Evolutionary conservation across 345 rosid species (phyloP).

Genomic region (Salix exigua): DNA sequence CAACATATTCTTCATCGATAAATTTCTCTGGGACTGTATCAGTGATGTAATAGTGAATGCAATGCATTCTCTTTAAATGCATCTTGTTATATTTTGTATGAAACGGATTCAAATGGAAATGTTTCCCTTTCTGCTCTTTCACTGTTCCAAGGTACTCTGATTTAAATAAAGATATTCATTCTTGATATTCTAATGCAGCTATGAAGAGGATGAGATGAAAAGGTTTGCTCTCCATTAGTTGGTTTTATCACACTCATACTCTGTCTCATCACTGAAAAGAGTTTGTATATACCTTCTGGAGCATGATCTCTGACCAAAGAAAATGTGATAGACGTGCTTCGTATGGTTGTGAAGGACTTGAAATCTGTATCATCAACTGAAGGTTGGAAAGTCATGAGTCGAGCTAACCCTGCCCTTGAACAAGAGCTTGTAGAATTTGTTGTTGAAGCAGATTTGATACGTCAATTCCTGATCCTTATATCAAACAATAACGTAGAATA

Average conservation of each 20-base stretch:
- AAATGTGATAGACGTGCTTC: constrained; percentile 72
- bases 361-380: constrained; percentile 66
- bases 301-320: constrained; percentile 55
- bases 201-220: no score
- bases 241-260: no score
- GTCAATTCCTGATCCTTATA: constrained; percentile 23
- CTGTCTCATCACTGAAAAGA: no score
- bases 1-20: background rate
- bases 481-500: background rate
- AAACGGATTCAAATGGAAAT: no score
- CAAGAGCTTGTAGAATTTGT: constrained; percentile 68
- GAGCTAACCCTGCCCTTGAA: constrained; percentile 62
- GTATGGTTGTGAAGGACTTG: constrained; percentile 66
- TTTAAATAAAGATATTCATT: no score
- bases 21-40: background rate
- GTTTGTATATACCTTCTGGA: constrained; percentile 49
- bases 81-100: background rate
- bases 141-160: no score
- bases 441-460: constrained; percentile 66
- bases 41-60: background rate
- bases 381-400: constrained; percentile 81
- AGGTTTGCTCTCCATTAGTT: no score
- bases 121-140: no score
- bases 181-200: no score
- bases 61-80: background rate